These are phyloP conservation scores for Omphalotus olearius DNA, from an alignment of 1,284 basidiomycete genomes.

Conservation along the genomic window DNA sequence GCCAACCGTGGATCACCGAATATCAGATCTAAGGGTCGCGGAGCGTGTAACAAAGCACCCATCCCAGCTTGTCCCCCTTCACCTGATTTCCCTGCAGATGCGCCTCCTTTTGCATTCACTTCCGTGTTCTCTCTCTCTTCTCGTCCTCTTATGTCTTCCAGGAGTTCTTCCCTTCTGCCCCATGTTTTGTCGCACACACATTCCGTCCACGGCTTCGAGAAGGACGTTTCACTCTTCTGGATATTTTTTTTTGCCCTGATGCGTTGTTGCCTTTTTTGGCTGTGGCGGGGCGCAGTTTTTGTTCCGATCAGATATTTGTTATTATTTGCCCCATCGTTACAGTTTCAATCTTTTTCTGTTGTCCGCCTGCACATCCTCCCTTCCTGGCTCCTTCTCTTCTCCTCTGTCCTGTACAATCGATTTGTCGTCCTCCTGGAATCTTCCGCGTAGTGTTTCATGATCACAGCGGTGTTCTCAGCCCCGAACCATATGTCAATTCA, in stretches of 20 bases:
- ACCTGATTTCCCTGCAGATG: no score
- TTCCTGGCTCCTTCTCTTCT: neutral
- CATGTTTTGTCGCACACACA: no score
- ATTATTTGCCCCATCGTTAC: neutral
- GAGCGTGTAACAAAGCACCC: slow-evolving; percentile 25
- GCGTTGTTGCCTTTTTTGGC: neutral
- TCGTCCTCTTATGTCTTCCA: neutral
- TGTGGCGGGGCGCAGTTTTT: slow-evolving; percentile 4
- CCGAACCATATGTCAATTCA: neutral
- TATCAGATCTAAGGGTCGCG: slow-evolving; percentile 59
- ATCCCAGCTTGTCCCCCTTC: neutral
- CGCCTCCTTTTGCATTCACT: no score
- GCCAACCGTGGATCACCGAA: slow-evolving; percentile 57
- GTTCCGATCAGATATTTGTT: slow-evolving; percentile 14
- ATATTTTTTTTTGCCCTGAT: neutral
- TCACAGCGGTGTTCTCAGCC: no score
- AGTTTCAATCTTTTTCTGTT: slow-evolving; percentile 3
- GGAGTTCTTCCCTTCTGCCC: no score
- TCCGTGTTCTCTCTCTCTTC: neutral
- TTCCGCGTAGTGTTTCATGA: neutral
- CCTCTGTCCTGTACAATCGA: neutral
- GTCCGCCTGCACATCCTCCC: neutral
- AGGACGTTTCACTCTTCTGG: no score
- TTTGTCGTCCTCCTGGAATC: neutral
- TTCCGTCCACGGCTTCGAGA: no score